Evolutionary conservation across 2,329 filamentous ascomycete genomes (phyloP).

Genomic region (Arthroderma uncinatum): DNA sequence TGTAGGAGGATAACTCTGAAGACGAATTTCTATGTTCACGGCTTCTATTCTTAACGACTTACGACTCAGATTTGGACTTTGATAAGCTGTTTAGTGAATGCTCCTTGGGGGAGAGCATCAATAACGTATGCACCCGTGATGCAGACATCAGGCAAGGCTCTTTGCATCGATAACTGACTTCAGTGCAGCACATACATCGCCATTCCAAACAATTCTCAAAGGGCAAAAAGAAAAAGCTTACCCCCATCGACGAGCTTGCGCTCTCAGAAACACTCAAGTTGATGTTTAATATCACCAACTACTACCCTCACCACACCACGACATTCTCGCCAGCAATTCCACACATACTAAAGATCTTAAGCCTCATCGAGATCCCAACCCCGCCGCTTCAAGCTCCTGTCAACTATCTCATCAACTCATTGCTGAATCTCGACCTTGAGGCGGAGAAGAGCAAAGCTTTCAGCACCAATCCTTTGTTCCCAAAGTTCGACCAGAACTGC

Average conservation of each 20-base stretch:
- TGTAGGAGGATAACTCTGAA: conserved; percentile 56
- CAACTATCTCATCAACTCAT: conserved; percentile 62
- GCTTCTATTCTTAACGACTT: conserved; percentile 69
- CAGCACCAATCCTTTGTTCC: conserved; percentile 51
- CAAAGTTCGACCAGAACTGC: conserved; percentile 47
- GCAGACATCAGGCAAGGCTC: not conserved
- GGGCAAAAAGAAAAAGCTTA: conserved; percentile 24
- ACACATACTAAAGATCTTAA: conserved; percentile 59
- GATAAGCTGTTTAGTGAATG: conserved; percentile 54
- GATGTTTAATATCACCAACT: conserved; percentile 76
- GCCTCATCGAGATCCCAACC: conserved; percentile 45
- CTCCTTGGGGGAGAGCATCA: conserved; percentile 56
- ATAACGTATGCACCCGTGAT: conserved; percentile 30
- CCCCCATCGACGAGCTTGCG: conserved; percentile 59
- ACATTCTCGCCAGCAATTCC: conserved; percentile 59
- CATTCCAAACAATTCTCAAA: conserved; percentile 52
- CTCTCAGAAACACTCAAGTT: conserved; percentile 76
- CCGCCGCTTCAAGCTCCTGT: conserved; percentile 65
- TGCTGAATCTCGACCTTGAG: conserved; percentile 66
- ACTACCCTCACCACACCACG: conserved; percentile 50
- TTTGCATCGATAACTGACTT: not conserved
- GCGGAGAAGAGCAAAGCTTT: conserved; percentile 39
- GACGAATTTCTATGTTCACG: conserved; percentile 79
- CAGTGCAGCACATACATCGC: conserved; percentile 49
- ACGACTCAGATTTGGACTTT: conserved; percentile 60